phyloP scores from a whole-genome alignment of 1,139 yeast species.

The Fermentozyma sake region DNA sequence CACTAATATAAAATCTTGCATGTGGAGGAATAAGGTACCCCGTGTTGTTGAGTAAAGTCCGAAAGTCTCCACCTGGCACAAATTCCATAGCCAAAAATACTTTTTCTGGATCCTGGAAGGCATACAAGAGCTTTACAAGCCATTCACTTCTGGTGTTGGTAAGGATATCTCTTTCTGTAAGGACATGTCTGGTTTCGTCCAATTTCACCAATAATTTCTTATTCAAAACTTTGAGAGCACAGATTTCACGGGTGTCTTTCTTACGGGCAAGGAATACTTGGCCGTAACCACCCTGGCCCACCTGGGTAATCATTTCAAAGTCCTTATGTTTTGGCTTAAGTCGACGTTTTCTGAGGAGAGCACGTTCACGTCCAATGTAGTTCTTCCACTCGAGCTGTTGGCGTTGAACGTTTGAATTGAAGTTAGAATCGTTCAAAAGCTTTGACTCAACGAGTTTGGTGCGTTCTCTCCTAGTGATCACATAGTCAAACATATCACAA shows the following conservation, averaged over 20 bases:
- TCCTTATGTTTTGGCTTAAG: conserved; percentile 91
- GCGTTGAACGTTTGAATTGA: conserved; percentile 34
- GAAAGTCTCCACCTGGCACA: conserved; percentile 98
- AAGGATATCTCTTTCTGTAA: conserved; percentile 93
- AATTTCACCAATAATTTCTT: conserved; percentile 81
- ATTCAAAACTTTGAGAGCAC: conserved; percentile 90
- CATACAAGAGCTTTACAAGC: conserved; percentile 89
- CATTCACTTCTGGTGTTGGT: conserved; percentile 95
- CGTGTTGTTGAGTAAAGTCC: conserved; percentile 89
- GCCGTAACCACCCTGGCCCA: conserved; percentile 99
- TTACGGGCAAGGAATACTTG: conserved; percentile 93
- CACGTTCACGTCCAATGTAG: conserved; percentile 82
- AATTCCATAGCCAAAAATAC: conserved; percentile 97
- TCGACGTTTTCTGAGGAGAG: conserved; percentile 79
- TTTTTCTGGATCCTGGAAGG: conserved; percentile 89
- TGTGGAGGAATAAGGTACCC: conserved; percentile 92
- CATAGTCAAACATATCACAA: conserved; percentile 93
- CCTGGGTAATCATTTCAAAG: conserved; percentile 94
- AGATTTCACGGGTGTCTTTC: conserved; percentile 89
- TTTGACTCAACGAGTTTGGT: conserved; percentile 60
- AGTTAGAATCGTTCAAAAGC: conserved; percentile 43
- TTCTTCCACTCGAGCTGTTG: conserved; percentile 73
- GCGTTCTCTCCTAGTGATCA: conserved; percentile 81
- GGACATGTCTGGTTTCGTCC: conserved; percentile 92
- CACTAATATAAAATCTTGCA: conserved; percentile 90